A percentile compares a stretch with the other conserved stretches of the same genome.
These are phyloP conservation scores for Sarocladium brachiariae DNA, from an alignment of 2,329 filamentous ascomycete species.

Conservation along the genomic window DNA sequence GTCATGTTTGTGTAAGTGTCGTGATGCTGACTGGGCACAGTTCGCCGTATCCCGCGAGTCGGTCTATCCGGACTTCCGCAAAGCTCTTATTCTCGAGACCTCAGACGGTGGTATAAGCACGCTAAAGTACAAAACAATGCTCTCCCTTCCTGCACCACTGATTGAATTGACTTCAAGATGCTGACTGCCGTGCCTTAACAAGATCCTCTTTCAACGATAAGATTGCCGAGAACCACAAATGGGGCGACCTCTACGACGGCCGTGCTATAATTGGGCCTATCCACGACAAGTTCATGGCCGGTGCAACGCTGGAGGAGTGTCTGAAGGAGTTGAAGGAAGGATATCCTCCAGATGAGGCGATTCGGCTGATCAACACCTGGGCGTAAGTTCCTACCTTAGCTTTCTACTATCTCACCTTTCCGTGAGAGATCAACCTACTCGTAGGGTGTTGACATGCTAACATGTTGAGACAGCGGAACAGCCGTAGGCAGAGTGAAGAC, in stretches of 20 bases:
- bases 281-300: conserved; percentile 32
- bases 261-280: conserved; percentile 33
- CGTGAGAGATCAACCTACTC: too few species aligned
- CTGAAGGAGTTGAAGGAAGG: conserved; percentile 30
- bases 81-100: conserved; percentile 33
- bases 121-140: too few species aligned
- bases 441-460: conserved; percentile 14
- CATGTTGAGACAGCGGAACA: conserved; percentile 26
- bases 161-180: neutral
- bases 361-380: conserved; percentile 28
- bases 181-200: neutral
- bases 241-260: conserved; percentile 37
- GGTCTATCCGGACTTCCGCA: conserved; percentile 31
- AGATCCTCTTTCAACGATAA: conserved; percentile 36
- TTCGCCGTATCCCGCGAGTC: conserved; percentile 39
- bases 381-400: conserved; percentile 25
- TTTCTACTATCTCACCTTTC: too few species aligned
- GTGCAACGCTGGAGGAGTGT: conserved; percentile 36
- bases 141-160: too few species aligned
- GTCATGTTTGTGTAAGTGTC: conserved; percentile 9
- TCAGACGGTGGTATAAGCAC: conserved; percentile 38
- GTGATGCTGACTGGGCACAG: conserved; percentile 17
- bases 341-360: conserved; percentile 26
- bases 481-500: conserved; percentile 39
- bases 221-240: conserved; percentile 29